Evolutionary conservation across 345 rosid species (phyloP).

Genomic region (Camelina sativa): DNA sequence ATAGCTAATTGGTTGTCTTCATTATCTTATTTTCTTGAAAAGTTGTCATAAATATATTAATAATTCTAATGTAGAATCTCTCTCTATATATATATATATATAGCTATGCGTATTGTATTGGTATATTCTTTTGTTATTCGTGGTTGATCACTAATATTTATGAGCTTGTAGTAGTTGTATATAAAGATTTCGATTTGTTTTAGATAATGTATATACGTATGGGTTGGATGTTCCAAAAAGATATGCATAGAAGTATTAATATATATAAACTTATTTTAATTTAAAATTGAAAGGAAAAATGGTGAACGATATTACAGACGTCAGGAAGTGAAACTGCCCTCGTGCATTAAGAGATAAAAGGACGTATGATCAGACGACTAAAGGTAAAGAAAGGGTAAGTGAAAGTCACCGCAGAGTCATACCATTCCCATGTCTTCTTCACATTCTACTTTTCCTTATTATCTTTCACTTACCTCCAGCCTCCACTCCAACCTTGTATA

Average conservation of each 20-base stretch:
- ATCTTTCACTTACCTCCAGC: background rate
- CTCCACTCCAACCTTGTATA: background rate
- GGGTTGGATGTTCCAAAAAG: background rate
- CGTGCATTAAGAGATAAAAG: constrained; percentile 39
- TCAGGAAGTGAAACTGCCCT: constrained; percentile 46
- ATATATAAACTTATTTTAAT: background rate
- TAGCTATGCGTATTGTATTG: constrained; percentile 17
- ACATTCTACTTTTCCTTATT: constrained; percentile 24
- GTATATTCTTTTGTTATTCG: constrained; percentile 26
- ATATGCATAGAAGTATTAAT: background rate
- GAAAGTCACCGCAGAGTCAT: constrained; percentile 36
- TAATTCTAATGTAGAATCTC: background rate
- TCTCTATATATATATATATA: too few species aligned
- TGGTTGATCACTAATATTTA: constrained; percentile 25
- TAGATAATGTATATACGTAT: constrained; percentile 17
- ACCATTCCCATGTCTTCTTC: constrained; percentile 40
- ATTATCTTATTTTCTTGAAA: constrained; percentile 16
- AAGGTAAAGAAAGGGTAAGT: constrained; percentile 25
- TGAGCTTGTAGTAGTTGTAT: constrained; percentile 4
- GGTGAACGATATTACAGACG: constrained; percentile 17
- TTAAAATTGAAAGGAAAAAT: constrained; percentile 1
- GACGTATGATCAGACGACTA: constrained; percentile 39
- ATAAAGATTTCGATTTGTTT: constrained; percentile 1
- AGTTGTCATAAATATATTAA: constrained; percentile 34
- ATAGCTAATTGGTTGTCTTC: constrained; percentile 12